These are phyloP conservation scores for Geosiphon pyriformis DNA, from an alignment of 192 early-diverging fungal genomes.

Conservation along the genomic window DNA sequence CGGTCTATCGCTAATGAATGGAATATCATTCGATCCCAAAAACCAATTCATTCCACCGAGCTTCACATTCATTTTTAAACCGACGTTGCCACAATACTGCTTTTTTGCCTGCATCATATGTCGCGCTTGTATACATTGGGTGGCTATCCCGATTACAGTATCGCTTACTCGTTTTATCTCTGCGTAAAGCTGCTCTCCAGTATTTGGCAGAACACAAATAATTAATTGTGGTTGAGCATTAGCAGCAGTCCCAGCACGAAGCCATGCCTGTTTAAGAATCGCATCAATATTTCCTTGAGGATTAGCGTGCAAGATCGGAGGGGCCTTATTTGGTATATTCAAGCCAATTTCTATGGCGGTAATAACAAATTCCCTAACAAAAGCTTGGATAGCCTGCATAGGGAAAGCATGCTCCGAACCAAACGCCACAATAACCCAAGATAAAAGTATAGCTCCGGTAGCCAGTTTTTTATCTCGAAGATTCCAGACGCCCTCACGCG, in stretches of 20 bases:
- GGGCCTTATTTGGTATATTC: constrained; percentile 41
- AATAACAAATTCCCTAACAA: constrained; percentile 68
- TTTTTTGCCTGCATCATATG: constrained; percentile 70
- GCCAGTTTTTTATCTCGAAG: constrained; percentile 75
- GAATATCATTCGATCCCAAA: constrained; percentile 51
- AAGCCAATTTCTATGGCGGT: constrained; percentile 71
- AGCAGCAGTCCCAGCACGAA: constrained; percentile 61
- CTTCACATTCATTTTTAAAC: constrained; percentile 91
- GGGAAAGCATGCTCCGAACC: constrained; percentile 51
- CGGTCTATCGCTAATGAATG: constrained; percentile 64
- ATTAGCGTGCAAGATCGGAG: constrained; percentile 48
- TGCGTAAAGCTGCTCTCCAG: constrained; percentile 67
- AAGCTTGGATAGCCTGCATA: constrained; percentile 44
- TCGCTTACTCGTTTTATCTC: constrained; percentile 83
- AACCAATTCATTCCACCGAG: constrained; percentile 83
- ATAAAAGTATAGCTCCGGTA: constrained; percentile 64
- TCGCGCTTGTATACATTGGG: constrained; percentile 86
- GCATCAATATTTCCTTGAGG: constrained; percentile 63
- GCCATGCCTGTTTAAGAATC: constrained; percentile 67
- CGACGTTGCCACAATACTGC: constrained; percentile 95
- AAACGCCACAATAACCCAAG: constrained; percentile 80
- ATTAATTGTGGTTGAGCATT: constrained; percentile 71
- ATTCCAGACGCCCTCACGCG: constrained; percentile 81
- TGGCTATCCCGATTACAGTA: constrained; percentile 80
- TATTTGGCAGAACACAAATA: constrained; percentile 77